Conservation (phyloP, 768 basidiomycete genomes). For the Kwoniella mangroviensis region DNA sequence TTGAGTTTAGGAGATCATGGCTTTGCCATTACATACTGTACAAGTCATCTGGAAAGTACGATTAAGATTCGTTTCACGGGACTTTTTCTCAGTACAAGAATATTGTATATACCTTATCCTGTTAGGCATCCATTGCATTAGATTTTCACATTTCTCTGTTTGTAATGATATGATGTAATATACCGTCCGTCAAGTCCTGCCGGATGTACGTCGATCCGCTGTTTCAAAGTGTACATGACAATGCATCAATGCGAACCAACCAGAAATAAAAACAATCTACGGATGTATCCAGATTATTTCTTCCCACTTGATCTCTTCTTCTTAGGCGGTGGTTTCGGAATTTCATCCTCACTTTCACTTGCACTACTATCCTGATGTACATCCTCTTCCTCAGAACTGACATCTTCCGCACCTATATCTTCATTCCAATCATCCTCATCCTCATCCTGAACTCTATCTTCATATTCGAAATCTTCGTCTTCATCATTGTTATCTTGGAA, state of each 20-base stretch:
- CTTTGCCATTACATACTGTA: too few relatives aligned
- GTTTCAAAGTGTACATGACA: not conserved
- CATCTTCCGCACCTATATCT: conserved; percentile 32
- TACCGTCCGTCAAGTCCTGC: not conserved
- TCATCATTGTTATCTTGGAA: conserved; percentile 28
- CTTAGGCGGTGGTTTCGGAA: conserved; percentile 27
- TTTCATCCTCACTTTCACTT: conserved; percentile 40
- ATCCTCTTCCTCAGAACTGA: conserved; percentile 36
- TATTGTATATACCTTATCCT: not conserved
- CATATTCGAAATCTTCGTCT: conserved; percentile 29
- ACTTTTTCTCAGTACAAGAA: not conserved
- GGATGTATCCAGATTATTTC: not conserved
- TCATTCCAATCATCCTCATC: conserved; percentile 48
- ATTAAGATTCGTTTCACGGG: too few relatives aligned
- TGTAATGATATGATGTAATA: not conserved
- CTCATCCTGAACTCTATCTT: conserved; percentile 33
- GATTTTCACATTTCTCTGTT: not conserved
- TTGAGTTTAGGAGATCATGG: not conserved
- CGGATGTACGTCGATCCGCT: not conserved
- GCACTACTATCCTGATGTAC: conserved; percentile 34
- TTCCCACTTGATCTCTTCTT: conserved; percentile 36
- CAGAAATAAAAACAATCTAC: not conserved
- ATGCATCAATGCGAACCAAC: not conserved
- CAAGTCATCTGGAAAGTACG: too few relatives aligned
- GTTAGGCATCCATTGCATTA: not conserved